Evolutionary conservation across 1,139 yeast species (phyloP), one percentile per base, ranked within the genome.

Genomic region (Blastobotrys arbuscula): DNA sequence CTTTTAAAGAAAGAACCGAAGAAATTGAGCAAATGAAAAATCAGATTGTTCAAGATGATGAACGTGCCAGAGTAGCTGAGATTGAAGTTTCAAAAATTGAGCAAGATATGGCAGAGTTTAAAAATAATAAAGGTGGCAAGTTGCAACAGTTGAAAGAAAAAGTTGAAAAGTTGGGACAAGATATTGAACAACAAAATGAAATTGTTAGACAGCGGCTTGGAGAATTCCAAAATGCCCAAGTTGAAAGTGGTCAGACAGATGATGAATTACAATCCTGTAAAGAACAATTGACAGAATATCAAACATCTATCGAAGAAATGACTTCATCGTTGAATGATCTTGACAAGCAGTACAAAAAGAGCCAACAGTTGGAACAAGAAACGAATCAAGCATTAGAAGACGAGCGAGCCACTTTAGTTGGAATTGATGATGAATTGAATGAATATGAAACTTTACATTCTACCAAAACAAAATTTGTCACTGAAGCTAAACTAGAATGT

Each of bases 91-190:
- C 60, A 8, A 64, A 64, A 6, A 81, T 87, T 49, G 88, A 85
- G 60, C 76, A 72, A 31, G 98, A 94, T 64, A 86, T 89, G 72
- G 72, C 74, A 47, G 98, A 94, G 58, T 90, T 90, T 64, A 79
- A 78, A 53, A 73, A 71, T 49, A 86, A 94, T 64, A 90, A 89
- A 58, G 88, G 90, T 0, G 77, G 83, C 1, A 94, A 92, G 64
- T 73, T 94, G 51, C 78, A 79, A 48, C 79, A 84, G 56, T 70
- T 94, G 49, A 79, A 81, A 59, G 59, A 64, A 23, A 43, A 53
- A 6, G 51, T 60, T 4, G 55, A 53, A 18, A 16, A 48, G 36
- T 53, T 59, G 41, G 55, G 53, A 8, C 45, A 45, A n/a, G 46
- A 50, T 21, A 51, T 54, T 18, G 56, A 55, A 2, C 54, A 68